Percentiles rank a stretch among this genome's conserved stretches.
Evolutionary conservation across 305 asterid species (phyloP).

Genomic region (Rubia peregrina): DNA sequence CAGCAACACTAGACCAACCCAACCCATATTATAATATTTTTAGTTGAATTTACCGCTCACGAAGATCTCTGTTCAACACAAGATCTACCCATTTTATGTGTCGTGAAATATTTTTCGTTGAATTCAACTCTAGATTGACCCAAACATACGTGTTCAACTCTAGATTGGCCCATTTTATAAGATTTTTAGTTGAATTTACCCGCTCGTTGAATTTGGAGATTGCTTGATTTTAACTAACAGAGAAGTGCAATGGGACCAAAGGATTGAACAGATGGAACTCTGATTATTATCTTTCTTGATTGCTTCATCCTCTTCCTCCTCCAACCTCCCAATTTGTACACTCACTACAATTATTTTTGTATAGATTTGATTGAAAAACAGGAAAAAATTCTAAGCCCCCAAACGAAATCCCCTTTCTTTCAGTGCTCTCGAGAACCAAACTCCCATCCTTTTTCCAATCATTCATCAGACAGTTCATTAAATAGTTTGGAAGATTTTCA

Average conservation of each 20-base stretch:
- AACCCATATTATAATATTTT: no score
- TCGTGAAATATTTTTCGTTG: no score
- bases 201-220: no score
- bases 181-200: no score
- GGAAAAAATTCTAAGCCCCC: background rate
- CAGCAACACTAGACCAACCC: no score
- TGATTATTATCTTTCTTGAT: conserved; percentile 7
- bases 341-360: conserved; percentile 17
- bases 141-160: no score
- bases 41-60: no score
- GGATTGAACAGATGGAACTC: background rate
- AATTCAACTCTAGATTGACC: no score
- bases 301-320: background rate
- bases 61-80: no score
- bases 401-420: background rate
- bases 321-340: conserved; percentile 18
- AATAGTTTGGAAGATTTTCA: background rate
- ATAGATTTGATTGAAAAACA: background rate
- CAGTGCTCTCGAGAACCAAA: background rate
- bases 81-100: no score
- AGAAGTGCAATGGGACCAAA: background rate
- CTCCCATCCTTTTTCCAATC: background rate
- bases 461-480: background rate
- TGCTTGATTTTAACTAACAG: background rate
- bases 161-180: no score